Evolutionary conservation across 1,284 basidiomycete species (phyloP).

Genomic region (Ganoderma lingzhi): DNA sequence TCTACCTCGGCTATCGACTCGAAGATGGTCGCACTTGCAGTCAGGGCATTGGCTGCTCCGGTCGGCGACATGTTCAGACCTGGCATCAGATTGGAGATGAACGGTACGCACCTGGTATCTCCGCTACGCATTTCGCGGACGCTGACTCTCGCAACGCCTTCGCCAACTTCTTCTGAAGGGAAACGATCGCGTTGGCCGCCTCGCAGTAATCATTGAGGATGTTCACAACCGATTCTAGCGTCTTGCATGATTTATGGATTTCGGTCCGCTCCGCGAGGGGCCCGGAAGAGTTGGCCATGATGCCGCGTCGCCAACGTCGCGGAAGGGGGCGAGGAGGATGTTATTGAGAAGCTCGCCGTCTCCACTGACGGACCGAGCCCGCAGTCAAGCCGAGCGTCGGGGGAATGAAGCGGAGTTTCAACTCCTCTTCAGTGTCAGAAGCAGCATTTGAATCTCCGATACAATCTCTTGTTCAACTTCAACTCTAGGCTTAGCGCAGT

Average conservation of each 20-base stretch:
- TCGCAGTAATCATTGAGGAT: conserved; percentile 79
- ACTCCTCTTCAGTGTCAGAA: neutral
- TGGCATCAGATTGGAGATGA: neutral
- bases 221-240: conserved; percentile 71
- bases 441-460: neutral
- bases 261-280: conserved; percentile 63
- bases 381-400: neutral
- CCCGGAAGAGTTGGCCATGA: conserved; percentile 29
- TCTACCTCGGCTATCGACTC: conserved; percentile 76
- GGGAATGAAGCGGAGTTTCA: neutral
- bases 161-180: conserved; percentile 76
- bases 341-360: conserved; percentile 2
- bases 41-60: conserved; percentile 67
- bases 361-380: neutral
- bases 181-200: conserved; percentile 64
- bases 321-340: neutral
- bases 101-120: conserved; percentile 60
- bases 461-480: neutral
- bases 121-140: conserved; percentile 62
- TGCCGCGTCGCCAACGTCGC: conserved; percentile 5
- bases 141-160: conserved; percentile 74
- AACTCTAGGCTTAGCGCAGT: neutral
- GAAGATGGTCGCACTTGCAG: conserved; percentile 68
- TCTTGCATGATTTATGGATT: conserved; percentile 81
- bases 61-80: neutral